phyloP scores from a whole-genome alignment of 805 yeast species.

The Spathaspora boniae region DNA sequence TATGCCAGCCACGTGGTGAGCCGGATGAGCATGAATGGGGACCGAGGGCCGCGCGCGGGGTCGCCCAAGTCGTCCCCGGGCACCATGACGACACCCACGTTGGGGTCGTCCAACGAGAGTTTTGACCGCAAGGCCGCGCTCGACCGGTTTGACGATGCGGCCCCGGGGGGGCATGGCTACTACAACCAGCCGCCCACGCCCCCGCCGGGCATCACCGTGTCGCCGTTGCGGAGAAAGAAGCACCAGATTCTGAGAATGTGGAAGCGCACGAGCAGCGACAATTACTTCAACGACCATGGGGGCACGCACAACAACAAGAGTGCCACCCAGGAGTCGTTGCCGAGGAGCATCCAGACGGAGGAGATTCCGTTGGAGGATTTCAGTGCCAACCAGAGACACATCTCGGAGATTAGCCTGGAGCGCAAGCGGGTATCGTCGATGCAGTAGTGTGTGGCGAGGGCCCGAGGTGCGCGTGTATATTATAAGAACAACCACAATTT shows the following conservation, averaged over 20 bases:
- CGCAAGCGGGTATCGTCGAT: slow-evolving; percentile 8
- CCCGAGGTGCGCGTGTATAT: no score
- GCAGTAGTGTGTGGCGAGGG: no score
- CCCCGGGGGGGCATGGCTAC: no score
- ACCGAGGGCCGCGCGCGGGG: slow-evolving; percentile 2
- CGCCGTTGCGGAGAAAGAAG: slow-evolving; percentile 3
- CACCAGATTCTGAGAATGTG: slow-evolving; percentile 6
- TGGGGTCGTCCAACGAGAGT: slow-evolving; percentile 3
- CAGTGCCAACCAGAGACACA: slow-evolving; percentile 19
- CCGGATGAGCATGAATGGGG: slow-evolving; percentile 15
- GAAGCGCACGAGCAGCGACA: slow-evolving; percentile 6
- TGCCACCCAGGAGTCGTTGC: no score
- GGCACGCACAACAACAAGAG: no score
- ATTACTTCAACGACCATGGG: slow-evolving; percentile 1
- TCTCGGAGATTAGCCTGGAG: slow-evolving; percentile 21
- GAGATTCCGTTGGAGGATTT: slow-evolving; percentile 49
- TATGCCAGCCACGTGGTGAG: slow-evolving; percentile 24
- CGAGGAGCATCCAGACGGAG: slow-evolving; percentile 42
- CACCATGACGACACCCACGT: no score
- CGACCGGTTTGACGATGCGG: slow-evolving; percentile 1
- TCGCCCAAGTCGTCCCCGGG: slow-evolving; percentile 1
- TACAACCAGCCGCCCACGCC: slow-evolving; percentile 8
- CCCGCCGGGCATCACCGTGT: slow-evolving; percentile 5
- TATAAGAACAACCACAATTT: no score
- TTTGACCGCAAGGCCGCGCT: not conserved